phyloP scores from a whole-genome alignment of 2,329 filamentous ascomycete genomes.

The Calycina herbarum region DNA sequence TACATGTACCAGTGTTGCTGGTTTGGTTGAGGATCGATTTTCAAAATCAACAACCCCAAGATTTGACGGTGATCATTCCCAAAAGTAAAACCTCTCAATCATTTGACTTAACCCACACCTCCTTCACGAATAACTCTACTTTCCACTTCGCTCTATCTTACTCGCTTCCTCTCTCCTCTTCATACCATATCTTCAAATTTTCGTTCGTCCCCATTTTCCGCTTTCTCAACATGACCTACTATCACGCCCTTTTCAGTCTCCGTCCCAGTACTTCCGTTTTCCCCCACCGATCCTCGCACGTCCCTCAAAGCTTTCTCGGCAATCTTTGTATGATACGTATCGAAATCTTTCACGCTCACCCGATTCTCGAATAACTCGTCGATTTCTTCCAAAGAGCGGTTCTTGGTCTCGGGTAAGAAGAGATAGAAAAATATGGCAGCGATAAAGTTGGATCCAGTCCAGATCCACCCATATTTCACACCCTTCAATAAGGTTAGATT shows the following conservation, averaged over 20 bases:
- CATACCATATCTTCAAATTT: too few relatives aligned
- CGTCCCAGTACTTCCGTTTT: not conserved
- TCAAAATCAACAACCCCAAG: too few relatives aligned
- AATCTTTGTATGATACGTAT: slow-evolving; percentile 16
- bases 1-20: too few relatives aligned
- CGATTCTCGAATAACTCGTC: slow-evolving; percentile 39
- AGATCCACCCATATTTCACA: slow-evolving; percentile 43
- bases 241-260: slow-evolving; percentile 16
- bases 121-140: too few relatives aligned
- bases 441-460: slow-evolving; percentile 40
- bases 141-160: too few relatives aligned
- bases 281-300: slow-evolving; percentile 13
- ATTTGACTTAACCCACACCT: too few relatives aligned
- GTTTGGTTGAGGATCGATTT: too few relatives aligned
- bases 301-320: slow-evolving; percentile 22
- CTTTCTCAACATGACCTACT: slow-evolving; percentile 8
- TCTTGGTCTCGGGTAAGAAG: slow-evolving; percentile 42
- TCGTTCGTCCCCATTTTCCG: not conserved
- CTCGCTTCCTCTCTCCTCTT: too few relatives aligned
- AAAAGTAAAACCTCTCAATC: too few relatives aligned
- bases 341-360: slow-evolving; percentile 19
- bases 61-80: too few relatives aligned
- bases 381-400: slow-evolving; percentile 42
- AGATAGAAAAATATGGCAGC: slow-evolving; percentile 41
- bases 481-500: slow-evolving; percentile 31